These are phyloP conservation scores for Phialophora macrospora DNA, from an alignment of 2,329 filamentous ascomycete genomes.

Conservation along the genomic window DNA sequence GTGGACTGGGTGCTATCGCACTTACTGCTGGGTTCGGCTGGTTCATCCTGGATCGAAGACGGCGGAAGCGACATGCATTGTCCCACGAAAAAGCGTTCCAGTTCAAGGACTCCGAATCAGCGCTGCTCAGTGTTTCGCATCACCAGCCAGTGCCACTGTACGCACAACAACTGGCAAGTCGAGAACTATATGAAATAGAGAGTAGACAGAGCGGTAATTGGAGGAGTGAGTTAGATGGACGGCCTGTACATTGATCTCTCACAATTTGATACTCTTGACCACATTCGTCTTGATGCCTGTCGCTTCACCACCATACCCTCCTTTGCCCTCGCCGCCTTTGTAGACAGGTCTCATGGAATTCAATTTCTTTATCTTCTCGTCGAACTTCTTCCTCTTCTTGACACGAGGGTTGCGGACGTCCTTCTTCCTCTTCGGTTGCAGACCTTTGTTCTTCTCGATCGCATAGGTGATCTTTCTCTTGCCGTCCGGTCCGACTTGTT, in stretches of 20 bases:
- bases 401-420: slow-evolving; percentile 92
- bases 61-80: neutral
- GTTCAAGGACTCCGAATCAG: neutral
- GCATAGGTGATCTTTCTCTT: slow-evolving; percentile 91
- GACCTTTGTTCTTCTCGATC: slow-evolving; percentile 97
- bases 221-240: slow-evolving; percentile 20
- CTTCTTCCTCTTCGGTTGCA: slow-evolving; percentile 89
- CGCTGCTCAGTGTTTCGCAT: neutral
- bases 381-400: slow-evolving; percentile 97
- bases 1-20: neutral
- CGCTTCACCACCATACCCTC: slow-evolving; percentile 87
- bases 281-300: slow-evolving; percentile 94
- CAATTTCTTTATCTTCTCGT: slow-evolving; percentile 97
- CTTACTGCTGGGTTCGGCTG: neutral
- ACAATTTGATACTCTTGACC: slow-evolving; percentile 92
- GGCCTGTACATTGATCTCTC: slow-evolving; percentile 39
- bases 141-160: slow-evolving; percentile 2
- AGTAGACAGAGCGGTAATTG: slow-evolving; percentile 1
- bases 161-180: slow-evolving; percentile 17
- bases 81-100: neutral
- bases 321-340: slow-evolving; percentile 80
- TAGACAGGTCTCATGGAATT: slow-evolving; percentile 83
- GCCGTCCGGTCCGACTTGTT: slow-evolving; percentile 76
- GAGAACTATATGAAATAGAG: slow-evolving; percentile 22
- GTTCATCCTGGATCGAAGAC: neutral